A percentile compares a stretch with the other conserved stretches of the same genome.
These are phyloP conservation scores for Sporisorium exsertum DNA, from an alignment of 1,284 basidiomycete species.

Conservation along the genomic window DNA sequence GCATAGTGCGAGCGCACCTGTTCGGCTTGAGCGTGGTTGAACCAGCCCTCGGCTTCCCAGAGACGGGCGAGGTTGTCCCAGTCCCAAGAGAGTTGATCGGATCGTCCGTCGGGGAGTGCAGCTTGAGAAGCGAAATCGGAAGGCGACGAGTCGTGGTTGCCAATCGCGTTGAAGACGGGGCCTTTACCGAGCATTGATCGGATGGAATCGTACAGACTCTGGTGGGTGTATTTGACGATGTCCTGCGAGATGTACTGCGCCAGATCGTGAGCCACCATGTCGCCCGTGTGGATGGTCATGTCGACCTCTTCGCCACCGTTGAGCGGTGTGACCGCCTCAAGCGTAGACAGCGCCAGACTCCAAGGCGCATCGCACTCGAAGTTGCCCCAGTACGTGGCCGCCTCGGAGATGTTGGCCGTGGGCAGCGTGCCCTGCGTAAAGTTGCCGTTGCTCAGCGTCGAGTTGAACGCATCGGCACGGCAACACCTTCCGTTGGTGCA, in stretches of 20 bases:
- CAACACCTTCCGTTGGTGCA: slow-evolving; percentile 82
- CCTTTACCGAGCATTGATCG: slow-evolving; percentile 53
- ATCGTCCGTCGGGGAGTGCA: slow-evolving; percentile 56
- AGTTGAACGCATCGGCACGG: slow-evolving; percentile 75
- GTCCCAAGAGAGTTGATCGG: slow-evolving; percentile 64
- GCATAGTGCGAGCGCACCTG: slow-evolving; percentile 79
- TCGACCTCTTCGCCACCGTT: slow-evolving; percentile 76
- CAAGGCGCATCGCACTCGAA: slow-evolving; percentile 77
- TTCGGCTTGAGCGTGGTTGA: slow-evolving; percentile 75
- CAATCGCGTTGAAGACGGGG: slow-evolving; percentile 65
- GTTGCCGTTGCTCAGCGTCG: slow-evolving; percentile 70
- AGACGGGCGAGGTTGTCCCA: slow-evolving; percentile 63
- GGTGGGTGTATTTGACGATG: slow-evolving; percentile 65
- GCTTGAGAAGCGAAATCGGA: slow-evolving; percentile 57
- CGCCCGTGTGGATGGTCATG: slow-evolving; percentile 80
- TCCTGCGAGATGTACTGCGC: slow-evolving; percentile 62
- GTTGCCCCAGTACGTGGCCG: slow-evolving; percentile 66
- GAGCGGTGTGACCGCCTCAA: slow-evolving; percentile 78
- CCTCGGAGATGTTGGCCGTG: slow-evolving; percentile 47
- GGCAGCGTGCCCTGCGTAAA: slow-evolving; percentile 49
- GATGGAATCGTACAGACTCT: slow-evolving; percentile 62
- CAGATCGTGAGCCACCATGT: slow-evolving; percentile 75
- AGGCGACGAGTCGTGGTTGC: slow-evolving; percentile 67
- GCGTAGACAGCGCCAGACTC: slow-evolving; percentile 75
- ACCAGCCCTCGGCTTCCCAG: slow-evolving; percentile 75